Base-by-base conservation (phyloP, 192 early-diverging fungal species). In the Coemansia sp. region DNA sequence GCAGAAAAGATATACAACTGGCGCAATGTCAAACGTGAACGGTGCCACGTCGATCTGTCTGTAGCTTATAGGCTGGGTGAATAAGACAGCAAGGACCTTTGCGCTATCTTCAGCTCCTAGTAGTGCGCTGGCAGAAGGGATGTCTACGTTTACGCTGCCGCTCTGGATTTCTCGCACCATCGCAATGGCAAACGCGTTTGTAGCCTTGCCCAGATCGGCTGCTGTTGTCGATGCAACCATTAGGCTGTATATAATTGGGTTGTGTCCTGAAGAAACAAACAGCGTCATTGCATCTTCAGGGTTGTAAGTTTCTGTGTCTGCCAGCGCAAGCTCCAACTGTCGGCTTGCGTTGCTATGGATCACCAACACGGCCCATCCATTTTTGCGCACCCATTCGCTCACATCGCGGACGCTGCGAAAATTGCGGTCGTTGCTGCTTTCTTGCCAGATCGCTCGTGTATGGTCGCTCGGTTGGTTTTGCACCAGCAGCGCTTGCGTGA, bases 311-410 rank as follows among this genome's bases (percentile, higher is more conserved):
- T 43, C 37, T 4, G 51, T 2, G 7, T 13, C 29, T 12, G 30
- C 49, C 8, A 52, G 29, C n/a, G 71, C 65, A 13, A 49, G 15
- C 20, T 63, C 31, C 16, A 74, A 33, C 23, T 61, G 52, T 35
- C 26, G 40, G 5, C 43, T 66, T 1, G 59, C 61, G 8, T 64
- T 64, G n/a, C 26, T 43, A 13, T 71, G 63, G 31, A 77, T 77
- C 1, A 71, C 65, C 1, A 77, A n/a, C 2, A 65, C 74, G 0
- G 64, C 74, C 74, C 74, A 77, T n/a, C 64, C 74, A 26, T 67
- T 20, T 29, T 1, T 26, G 2, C 68, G 43, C 23, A 69, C 58
- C 74, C 74, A 77, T 28, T 42, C 49, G 34, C 37, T 46, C 20
- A 35, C 39, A 20, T 35, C 66, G 10, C 10, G 13, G 12, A 40